A percentile compares a stretch with the other conserved stretches of the same genome.
phyloP scores from a whole-genome alignment of 371 early-diverging fungal species.

The Rhizopus arrhizus region DNA sequence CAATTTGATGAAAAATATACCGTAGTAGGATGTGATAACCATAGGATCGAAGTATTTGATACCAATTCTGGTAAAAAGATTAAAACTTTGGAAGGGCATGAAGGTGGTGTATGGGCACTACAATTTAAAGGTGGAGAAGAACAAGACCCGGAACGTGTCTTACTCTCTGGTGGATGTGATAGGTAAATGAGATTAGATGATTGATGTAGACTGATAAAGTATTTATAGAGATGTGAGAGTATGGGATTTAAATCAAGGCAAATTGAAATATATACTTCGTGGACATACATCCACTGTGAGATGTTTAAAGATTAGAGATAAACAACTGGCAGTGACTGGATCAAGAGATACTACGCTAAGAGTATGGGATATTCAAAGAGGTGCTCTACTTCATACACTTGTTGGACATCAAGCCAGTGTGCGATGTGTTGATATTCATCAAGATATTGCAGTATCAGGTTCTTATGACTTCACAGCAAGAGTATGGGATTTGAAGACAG shows the following conservation, averaged over 20 bases:
- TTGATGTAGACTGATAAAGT: background rate
- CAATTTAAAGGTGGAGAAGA: slow-evolving; percentile 27
- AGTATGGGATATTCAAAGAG: slow-evolving; percentile 79
- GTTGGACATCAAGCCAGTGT: slow-evolving; percentile 80
- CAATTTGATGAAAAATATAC: slow-evolving; percentile 85
- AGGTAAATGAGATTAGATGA: slow-evolving; percentile 44
- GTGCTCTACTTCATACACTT: slow-evolving; percentile 60
- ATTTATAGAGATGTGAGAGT: slow-evolving; percentile 75
- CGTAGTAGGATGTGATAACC: slow-evolving; percentile 84
- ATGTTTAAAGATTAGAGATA: slow-evolving; percentile 74
- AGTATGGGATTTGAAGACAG: slow-evolving; percentile 82
- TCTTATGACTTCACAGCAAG: slow-evolving; percentile 89
- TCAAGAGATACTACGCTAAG: slow-evolving; percentile 86
- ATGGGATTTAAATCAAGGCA: slow-evolving; percentile 84
- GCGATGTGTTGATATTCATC: slow-evolving; percentile 80
- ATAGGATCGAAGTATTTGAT: slow-evolving; percentile 82
- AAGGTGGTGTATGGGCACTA: slow-evolving; percentile 53
- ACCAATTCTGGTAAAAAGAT: slow-evolving; percentile 65
- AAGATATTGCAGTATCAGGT: slow-evolving; percentile 78
- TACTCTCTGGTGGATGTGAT: slow-evolving; percentile 83
- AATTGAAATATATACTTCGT: slow-evolving; percentile 72
- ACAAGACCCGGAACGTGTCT: slow-evolving; percentile 72
- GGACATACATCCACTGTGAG: slow-evolving; percentile 93
- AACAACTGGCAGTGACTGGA: slow-evolving; percentile 79
- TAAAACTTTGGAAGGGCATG: slow-evolving; percentile 70